phyloP scores from a whole-genome alignment of 805 yeast species.

The Metschnikowia noctiluminum region DNA sequence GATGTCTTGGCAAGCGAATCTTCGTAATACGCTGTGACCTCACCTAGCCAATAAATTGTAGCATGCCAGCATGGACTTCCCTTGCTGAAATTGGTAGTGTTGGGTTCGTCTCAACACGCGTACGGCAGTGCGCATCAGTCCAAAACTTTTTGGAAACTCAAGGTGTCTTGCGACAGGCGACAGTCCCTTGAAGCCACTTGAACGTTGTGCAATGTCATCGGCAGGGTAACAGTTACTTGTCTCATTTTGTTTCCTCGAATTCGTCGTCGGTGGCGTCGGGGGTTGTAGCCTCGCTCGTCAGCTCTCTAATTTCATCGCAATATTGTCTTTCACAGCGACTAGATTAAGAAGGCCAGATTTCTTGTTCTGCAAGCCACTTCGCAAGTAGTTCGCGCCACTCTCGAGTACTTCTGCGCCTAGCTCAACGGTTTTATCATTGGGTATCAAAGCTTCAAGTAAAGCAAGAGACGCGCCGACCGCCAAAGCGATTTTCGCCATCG shows the following conservation, averaged over 20 bases:
- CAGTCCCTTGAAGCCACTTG: not conserved
- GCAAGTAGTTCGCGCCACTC: slow-evolving; percentile 10
- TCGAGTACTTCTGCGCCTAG: slow-evolving; percentile 8
- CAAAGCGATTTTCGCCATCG: slow-evolving; percentile 14
- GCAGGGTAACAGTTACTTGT: not conserved
- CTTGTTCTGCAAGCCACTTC: slow-evolving; percentile 4
- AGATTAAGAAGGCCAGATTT: slow-evolving; percentile 3
- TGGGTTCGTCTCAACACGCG: not conserved
- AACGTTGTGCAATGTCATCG: not conserved
- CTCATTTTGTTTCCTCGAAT: not conserved
- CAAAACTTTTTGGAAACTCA: slow-evolving; percentile 1
- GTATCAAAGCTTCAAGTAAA: slow-evolving; percentile 12
- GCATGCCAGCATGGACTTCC: too few relatives aligned
- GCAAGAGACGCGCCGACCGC: slow-evolving; percentile 14
- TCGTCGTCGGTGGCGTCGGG: slow-evolving; percentile 8
- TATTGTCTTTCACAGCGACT: not conserved
- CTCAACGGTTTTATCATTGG: slow-evolving; percentile 13
- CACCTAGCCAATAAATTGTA: too few relatives aligned
- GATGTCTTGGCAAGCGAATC: not conserved
- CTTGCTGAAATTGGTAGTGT: too few relatives aligned
- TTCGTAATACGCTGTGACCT: not conserved
- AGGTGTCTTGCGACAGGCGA: not conserved
- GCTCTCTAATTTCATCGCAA: not conserved
- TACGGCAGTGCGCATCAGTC: not conserved
- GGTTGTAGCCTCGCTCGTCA: slow-evolving; percentile 12